Conservation (phyloP, 2,329 filamentous ascomycete species). For the Trichoderma sp. region DNA sequence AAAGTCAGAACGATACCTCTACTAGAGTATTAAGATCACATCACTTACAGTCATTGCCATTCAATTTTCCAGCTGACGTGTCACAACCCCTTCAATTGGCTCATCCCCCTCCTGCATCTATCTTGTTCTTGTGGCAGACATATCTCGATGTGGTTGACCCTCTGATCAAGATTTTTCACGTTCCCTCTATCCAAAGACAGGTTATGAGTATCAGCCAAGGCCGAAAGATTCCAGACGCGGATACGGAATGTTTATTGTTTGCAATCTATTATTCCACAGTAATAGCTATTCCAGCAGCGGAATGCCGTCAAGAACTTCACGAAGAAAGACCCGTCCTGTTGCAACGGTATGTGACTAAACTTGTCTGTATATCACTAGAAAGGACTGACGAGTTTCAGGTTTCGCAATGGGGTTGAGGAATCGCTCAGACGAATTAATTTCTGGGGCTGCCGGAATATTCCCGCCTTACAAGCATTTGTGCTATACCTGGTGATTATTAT, state of each 20-base stretch:
- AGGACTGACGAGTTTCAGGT: not conserved
- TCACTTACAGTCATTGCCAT: not conserved
- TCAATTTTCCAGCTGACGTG: not conserved
- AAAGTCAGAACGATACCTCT: not conserved
- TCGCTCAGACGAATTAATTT: conserved; percentile 17
- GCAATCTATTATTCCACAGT: conserved; percentile 21
- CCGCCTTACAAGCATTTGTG: conserved; percentile 22
- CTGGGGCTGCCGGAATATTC: conserved; percentile 16
- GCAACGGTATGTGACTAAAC: not conserved
- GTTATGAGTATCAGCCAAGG: not conserved
- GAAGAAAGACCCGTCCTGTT: conserved; percentile 4
- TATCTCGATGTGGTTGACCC: conserved; percentile 22
- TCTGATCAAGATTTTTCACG: conserved; percentile 21
- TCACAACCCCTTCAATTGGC: not conserved
- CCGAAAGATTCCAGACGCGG: not conserved
- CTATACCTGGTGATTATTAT: conserved; percentile 20
- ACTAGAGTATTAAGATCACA: not conserved
- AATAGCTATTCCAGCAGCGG: conserved; percentile 2
- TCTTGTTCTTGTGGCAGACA: conserved; percentile 19
- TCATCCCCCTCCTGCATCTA: conserved; percentile 2
- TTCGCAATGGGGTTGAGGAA: not conserved
- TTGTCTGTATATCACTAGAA: not conserved
- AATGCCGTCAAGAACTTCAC: conserved; percentile 13
- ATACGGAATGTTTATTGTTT: conserved; percentile 20
- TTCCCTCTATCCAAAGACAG: conserved; percentile 16